Base-by-base conservation (phyloP, 2,329 filamentous ascomycete genomes). In the Talaromyces pinophilus region DNA sequence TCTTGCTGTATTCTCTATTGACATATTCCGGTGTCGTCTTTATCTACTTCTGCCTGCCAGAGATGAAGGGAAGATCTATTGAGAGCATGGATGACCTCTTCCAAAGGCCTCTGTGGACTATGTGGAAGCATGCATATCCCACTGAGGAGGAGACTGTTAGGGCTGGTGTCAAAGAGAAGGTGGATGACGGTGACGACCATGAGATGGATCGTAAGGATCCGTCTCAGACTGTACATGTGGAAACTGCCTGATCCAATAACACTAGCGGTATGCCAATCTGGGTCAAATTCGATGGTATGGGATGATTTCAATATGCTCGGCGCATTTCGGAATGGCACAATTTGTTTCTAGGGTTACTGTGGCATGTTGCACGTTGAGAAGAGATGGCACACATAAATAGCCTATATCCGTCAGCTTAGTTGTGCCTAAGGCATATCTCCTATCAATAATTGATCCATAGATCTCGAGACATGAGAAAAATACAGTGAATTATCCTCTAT, bases 121-220 rank as follows among this genome's bases (percentile, higher is more conserved):
- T 81, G 79, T 80, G 72, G 71, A 73, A 73, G 59, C 76, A 77
- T 50, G 79, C 78, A 0, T 81, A 81, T 67, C 78, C 78, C 1
- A 78, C 72, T 0, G 73, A 77, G 57, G 75, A 75, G 54, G 75
- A 76, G 22, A 77, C 76, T 63, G 69, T 75, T 15, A 70, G 76
- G 4, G 72, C 73, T 22, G 74, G 75, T 70, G 74, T 78, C 63
- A 70, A 68, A 46, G 70, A 70, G 11, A 66, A 71, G 17, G 68
- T 68, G 11, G 69, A 69, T 15, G 65, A 68, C n/a, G 69, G 68
- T 52, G 64, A 64, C 4, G 71, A 71, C 40, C 67, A 70, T 17
- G 70, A 72, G 48, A 22, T 40, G 17, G 40, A 42, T 40, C 19
- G 50, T 2, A 63, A 57, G 50, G 48, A 57, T 22, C 2, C 11